A percentile compares a stretch with the other conserved stretches of the same genome.
These are phyloP conservation scores for Chrysoporthe puriensis DNA, from an alignment of 2,329 filamentous ascomycete species.

Conservation along the genomic window DNA sequence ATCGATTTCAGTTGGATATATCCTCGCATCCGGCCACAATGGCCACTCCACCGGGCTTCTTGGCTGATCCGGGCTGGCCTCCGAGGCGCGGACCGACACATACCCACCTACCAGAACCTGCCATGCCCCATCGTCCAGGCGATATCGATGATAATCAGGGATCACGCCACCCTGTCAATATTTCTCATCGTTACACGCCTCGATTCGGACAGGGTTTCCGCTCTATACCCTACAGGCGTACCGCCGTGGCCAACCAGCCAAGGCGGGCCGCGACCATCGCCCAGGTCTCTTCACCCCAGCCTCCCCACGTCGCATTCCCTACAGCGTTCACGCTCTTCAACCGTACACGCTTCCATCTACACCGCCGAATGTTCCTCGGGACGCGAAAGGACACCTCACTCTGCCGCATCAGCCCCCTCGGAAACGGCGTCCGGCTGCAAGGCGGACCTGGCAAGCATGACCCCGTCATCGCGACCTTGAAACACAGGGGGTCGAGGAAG, in stretches of 20 bases:
- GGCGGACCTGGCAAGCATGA: background rate
- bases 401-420: background rate
- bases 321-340: conserved; percentile 10
- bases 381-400: background rate
- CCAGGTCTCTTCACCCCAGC: background rate
- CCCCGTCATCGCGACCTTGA: conserved; percentile 1
- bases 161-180: too few species aligned
- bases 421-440: background rate
- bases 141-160: background rate
- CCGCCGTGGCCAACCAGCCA: background rate
- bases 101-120: background rate
- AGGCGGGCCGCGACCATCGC: background rate
- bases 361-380: background rate
- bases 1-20: too few species aligned
- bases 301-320: background rate
- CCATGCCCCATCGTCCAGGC: too few species aligned
- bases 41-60: background rate
- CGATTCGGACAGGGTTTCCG: background rate
- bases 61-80: background rate
- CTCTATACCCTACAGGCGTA: conserved; percentile 6
- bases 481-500: background rate
- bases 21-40: background rate
- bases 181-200: background rate
- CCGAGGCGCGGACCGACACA: background rate
- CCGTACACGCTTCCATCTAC: background rate